Conservation (phyloP, 345 rosid species). For the Eucalyptus guilfoylei region DNA sequence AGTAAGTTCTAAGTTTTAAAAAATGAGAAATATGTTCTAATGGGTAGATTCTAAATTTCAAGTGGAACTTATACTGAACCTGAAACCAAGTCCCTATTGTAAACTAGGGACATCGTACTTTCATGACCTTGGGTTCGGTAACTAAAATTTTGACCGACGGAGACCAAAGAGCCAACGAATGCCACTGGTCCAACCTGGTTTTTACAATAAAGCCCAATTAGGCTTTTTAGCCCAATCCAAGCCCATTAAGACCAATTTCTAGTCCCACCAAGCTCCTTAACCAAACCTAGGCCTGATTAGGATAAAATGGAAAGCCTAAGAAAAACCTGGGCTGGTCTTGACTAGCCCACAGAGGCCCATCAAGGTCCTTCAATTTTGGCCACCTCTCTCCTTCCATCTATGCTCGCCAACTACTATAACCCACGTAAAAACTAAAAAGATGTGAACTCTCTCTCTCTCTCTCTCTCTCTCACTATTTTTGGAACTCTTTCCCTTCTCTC, state of each 20-base stretch:
- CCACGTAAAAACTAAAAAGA: too few relatives aligned
- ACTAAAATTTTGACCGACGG: not conserved
- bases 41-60: too few relatives aligned
- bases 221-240: not conserved
- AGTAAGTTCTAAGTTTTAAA: too few relatives aligned
- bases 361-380: too few relatives aligned
- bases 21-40: too few relatives aligned
- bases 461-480: too few relatives aligned
- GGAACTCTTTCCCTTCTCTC: too few relatives aligned
- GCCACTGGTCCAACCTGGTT: not conserved
- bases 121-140: not conserved
- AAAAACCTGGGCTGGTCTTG: not conserved
- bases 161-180: not conserved
- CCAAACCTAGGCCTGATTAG: not conserved
- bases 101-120: not conserved
- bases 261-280: not conserved
- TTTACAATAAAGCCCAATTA: not conserved
- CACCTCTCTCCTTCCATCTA: too few relatives aligned
- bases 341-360: too few relatives aligned
- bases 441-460: too few relatives aligned
- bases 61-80: accelerated
- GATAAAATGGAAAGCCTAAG: not conserved
- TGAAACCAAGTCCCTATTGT: accelerated
- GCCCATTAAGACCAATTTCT: not conserved
- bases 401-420: too few relatives aligned